Evolutionary conservation across 2,329 filamentous ascomycete genomes (phyloP), one percentile per base, ranked within the genome.

Genomic region (Stagonosporopsis tanaceti): DNA sequence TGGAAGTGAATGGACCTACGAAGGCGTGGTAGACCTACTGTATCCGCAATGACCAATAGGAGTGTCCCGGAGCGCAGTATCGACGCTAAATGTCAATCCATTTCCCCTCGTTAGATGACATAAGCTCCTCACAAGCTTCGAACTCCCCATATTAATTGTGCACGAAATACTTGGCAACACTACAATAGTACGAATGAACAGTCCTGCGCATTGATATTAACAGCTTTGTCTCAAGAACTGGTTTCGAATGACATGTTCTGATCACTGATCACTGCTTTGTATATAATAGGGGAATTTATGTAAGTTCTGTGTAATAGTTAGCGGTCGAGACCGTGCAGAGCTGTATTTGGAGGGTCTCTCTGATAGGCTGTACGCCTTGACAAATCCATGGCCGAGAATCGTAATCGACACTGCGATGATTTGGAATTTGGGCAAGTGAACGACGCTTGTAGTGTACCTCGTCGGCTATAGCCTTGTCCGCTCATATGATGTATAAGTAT

Each of bases 1-100:
- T 70, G 74, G 77, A 67, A 67, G 50, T 59, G 12, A 37, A 30
- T 14, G 7, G 5, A 4, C 11, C 6, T 30, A 5, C 9, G 11
- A 22, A 11, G 6, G 11, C 7, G 11, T 5, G 8, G 2, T 28
- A 11, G 27, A 1, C 27, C 11, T 12, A 11, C 8, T 14, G 30
- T 32, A 14, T 14, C 4, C 12, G 15, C n/a, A 17, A 42, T 20
- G 9, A 27, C 53, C 46, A 56, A 56, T 56, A 34, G 34, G 20
- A 32, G 9, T 14, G 12, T 14, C 7, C 40, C 41, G 54, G 47
- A 20, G 14, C 5, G 27, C 35, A 44, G 24, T 14, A 52, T 6
- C n/a, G 15, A 14, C 20, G 38, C 35, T 47, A 46, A 28, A 32
- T n/a, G 17, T 22, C 37, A 20, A 20, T 20, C 20, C 20, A 3